Evolutionary conservation across 2,329 filamentous ascomycete species (phyloP), one percentile per base, ranked within the genome.

Genomic region (Xylariaceae sp.): DNA sequence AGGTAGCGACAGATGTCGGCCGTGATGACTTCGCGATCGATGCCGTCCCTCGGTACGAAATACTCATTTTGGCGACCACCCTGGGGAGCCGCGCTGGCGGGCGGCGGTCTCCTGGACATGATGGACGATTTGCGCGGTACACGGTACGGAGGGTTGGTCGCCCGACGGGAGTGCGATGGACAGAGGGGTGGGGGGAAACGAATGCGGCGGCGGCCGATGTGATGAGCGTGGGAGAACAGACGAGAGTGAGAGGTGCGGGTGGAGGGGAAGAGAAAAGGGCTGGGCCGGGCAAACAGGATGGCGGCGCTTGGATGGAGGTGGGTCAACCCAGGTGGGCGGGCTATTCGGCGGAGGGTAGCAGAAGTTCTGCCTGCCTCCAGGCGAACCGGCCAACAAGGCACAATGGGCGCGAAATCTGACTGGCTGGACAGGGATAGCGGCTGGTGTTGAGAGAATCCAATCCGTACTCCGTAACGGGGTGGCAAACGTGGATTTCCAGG

Each of bases 1-100:
- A 89, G 72, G 58, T 87, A 89, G 55, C 83, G 81, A 66, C 83
- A 88, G 46, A 89, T 86, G 58, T 89, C 83, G 56, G 82, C 80
- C 43, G 84, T 85, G 61, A 89, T 87, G 51, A 89, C 83, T 60
- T 89, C 83, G 50, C 83, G 78, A 58, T 84, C 82, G 60, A 89
- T 89, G 55, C 83, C 83, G 59, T 87, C 80, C 52, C 80, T 77
- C 29, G 81, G 80, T 35, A 88, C 77, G 59, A 88, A 88, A 58
- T 87, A 88, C 63, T 87, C 81, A 60, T 85, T 85, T 57, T 82
- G 75, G 39, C 74, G 71, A 43, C 57, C 55, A 37, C 63, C 60
- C 36, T 65, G 56, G 33, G 63, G 53, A 40, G 61, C 43, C 40
- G 56, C 52, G 48, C 56, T 59, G 50, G 60, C 42, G 30, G 52